phyloP scores from a whole-genome alignment of 331 rosid genomes.

The Erythrophleum ivorense region DNA sequence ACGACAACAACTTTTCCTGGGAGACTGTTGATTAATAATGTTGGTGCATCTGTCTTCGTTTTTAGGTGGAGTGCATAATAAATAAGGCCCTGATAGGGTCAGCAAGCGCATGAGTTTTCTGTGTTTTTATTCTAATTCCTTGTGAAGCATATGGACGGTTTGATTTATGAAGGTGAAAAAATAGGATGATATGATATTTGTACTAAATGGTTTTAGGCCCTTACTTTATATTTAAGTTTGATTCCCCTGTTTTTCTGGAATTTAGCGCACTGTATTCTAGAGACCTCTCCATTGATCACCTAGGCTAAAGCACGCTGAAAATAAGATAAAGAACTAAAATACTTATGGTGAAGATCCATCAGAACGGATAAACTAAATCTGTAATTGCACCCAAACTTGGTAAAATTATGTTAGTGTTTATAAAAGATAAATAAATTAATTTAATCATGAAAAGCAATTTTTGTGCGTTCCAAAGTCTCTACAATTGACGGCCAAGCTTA shows the following conservation, averaged over 20 bases:
- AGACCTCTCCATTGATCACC: not conserved
- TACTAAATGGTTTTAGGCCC: not conserved
- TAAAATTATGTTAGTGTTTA: too few relatives aligned
- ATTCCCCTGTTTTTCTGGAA: not conserved
- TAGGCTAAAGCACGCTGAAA: not conserved
- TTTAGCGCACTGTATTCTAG: not conserved
- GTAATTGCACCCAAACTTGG: too few relatives aligned
- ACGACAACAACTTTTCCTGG: not conserved
- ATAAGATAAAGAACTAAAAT: not conserved
- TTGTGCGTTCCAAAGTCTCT: too few relatives aligned
- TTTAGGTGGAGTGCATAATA: constrained; percentile 25
- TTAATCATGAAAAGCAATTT: too few relatives aligned
- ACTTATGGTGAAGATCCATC: not conserved
- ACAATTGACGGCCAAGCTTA: too few relatives aligned
- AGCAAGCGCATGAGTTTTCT: not conserved
- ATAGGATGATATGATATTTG: not conserved
- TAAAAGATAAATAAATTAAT: too few relatives aligned
- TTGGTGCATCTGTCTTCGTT: constrained; percentile 9
- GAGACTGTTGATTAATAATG: not conserved
- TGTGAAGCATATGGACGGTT: not conserved
- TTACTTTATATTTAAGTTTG: not conserved
- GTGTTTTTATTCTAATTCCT: not conserved
- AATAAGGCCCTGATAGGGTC: constrained; percentile 34
- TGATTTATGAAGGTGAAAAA: not conserved
- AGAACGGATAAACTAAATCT: too few relatives aligned